Base-by-base conservation (phyloP, 1,284 basidiomycete genomes). In the Trametes pubescens region DNA sequence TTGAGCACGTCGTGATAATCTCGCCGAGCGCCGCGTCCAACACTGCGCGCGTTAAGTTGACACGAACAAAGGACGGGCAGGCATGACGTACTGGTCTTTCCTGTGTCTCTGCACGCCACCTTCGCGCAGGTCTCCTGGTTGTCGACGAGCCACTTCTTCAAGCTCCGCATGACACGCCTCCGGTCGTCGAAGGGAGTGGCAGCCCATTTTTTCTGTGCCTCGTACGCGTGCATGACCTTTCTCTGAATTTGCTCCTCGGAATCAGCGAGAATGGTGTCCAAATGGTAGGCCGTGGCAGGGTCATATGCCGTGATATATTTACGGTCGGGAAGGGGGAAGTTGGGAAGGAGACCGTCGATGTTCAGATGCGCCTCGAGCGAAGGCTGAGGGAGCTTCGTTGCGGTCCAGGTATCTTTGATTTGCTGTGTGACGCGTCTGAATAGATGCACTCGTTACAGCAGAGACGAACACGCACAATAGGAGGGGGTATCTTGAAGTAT, bases 41-140 rank as follows among this genome's bases (percentile, higher is more conserved):
- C 72, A 95, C 93, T 95, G 68, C 65, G 10, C 13, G 66, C 47
- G 62, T 38, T 29, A 46, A 54, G 16, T 47, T 34, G 13, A 47
- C 35, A 58, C 40, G 16, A 34, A 18, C 38, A 60, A 43, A 66
- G 24, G 48, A 6, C 58, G 47, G 37, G 9, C 48, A 47, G 44
- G 60, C 24, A 47, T 34, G 38, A 86, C 92, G 75, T 72, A 95
- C 95, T 82, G 37, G 97, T 99, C 82, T 99, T 99, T 62, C 97
- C 97, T 0, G 95, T 96, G 77, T 99, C 97, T 40, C 96, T 84
- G 73, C 93, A 95, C 38, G 95, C 95, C n/a, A 98, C 92, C 51
- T 89, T 84, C 8, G 94, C 94, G 71, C 96, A 94, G 22, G 80
- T 79, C 63, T 96, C 92, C 79, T 95, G 89, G 71, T 97, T 94